phyloP scores from a whole-genome alignment of 352 stramenopile genomes.

The Nannochloropsis limnetica region DNA sequence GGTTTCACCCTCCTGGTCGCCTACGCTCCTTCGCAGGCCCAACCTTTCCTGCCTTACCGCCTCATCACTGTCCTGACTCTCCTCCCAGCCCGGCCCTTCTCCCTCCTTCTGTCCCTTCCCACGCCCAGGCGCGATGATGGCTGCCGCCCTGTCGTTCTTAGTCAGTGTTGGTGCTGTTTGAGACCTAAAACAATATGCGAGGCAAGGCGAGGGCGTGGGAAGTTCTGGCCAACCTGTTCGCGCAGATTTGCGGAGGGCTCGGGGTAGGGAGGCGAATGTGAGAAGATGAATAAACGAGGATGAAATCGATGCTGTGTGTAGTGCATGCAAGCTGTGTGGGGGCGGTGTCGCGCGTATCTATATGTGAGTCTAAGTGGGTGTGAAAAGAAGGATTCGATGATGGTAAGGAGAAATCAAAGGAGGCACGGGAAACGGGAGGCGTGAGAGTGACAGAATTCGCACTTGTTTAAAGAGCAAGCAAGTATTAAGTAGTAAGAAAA shows the following conservation, averaged over 20 bases:
- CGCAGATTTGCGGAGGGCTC: background rate
- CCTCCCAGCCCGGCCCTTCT: background rate
- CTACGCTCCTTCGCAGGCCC: background rate
- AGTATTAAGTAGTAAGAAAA: no score
- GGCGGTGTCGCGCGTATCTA: background rate
- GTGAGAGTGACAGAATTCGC: no score
- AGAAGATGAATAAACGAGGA: background rate
- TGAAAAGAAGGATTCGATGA: background rate
- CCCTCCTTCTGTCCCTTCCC: background rate
- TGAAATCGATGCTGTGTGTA: background rate
- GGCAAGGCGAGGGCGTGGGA: background rate
- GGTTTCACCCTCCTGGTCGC: background rate
- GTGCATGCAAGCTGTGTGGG: background rate
- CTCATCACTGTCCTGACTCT: background rate
- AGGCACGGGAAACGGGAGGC: no score
- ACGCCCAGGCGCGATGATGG: background rate
- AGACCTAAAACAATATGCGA: background rate
- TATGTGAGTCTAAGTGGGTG: background rate
- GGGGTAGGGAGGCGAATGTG: background rate
- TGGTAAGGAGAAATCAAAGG: background rate
- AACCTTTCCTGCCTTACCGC: background rate
- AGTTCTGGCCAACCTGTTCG: background rate
- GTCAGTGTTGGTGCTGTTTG: background rate
- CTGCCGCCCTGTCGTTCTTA: background rate
- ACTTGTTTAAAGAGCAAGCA: no score